These are phyloP conservation scores for Pleurotus salmoneostramineus DNA, from an alignment of 768 basidiomycete species.

Conservation along the genomic window DNA sequence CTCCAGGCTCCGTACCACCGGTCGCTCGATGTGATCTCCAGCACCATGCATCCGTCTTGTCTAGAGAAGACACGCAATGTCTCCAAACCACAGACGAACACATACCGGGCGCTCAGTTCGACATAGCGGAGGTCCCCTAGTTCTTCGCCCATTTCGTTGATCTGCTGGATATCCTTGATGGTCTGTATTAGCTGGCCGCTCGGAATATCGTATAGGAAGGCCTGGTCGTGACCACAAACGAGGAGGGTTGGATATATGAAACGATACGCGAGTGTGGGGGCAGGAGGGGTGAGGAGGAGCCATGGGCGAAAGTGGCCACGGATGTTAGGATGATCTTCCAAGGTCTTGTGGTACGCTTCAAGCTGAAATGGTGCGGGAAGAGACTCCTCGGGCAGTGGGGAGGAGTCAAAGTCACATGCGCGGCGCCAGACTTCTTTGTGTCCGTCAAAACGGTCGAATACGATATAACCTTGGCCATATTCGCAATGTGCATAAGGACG, in stretches of 20 bases:
- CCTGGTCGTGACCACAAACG: constrained; percentile 36
- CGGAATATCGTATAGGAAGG: constrained; percentile 63
- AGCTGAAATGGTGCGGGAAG: constrained; percentile 28
- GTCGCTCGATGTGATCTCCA: constrained; percentile 36
- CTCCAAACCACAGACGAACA: constrained; percentile 51
- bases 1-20: constrained; percentile 29
- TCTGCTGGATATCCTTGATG: constrained; percentile 34
- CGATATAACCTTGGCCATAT: constrained; percentile 65
- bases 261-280: constrained; percentile 49
- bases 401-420: constrained; percentile 23
- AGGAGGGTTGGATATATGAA: constrained; percentile 67
- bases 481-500: constrained; percentile 64
- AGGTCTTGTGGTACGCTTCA: constrained; percentile 8
- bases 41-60: constrained; percentile 34
- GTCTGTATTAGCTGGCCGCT: constrained; percentile 45
- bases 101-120: constrained; percentile 54
- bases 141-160: neutral
- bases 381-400: constrained; percentile 18
- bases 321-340: constrained; percentile 2
- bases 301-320: constrained; percentile 61
- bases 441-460: constrained; percentile 59
- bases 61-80: constrained; percentile 54
- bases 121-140: constrained; percentile 56
- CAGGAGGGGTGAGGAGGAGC: constrained; percentile 49
- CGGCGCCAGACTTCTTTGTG: constrained; percentile 73